A percentile compares a stretch with the other conserved stretches of the same genome.
Conservation (phyloP, 768 basidiomycete genomes). For the Grammothele lineata region DNA sequence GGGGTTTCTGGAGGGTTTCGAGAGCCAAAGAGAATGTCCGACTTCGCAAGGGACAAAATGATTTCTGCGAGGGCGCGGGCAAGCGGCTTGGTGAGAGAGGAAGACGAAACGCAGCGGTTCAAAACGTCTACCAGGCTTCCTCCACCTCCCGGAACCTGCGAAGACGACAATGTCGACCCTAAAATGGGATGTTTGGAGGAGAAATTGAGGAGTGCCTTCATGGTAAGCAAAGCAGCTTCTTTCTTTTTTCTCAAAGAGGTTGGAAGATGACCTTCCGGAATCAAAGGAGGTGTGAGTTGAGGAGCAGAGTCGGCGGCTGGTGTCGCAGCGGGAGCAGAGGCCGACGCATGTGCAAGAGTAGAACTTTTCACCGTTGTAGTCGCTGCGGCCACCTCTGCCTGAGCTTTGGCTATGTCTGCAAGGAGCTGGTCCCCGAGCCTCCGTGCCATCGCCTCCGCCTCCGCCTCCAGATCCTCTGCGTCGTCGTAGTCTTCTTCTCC, state of each 20-base stretch:
- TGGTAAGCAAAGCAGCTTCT: conserved; percentile 59
- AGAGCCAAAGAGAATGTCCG: conserved; percentile 59
- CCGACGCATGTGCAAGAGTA: conserved; percentile 1
- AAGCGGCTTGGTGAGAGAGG: conserved; percentile 46
- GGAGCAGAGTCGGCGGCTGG: too few species aligned
- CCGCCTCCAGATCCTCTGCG: conserved; percentile 57
- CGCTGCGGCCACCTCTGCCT: conserved; percentile 36
- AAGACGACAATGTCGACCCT: conserved; percentile 46
- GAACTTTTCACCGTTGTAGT: conserved; percentile 8
- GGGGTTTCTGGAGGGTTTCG: conserved; percentile 62
- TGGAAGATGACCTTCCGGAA: conserved; percentile 13
- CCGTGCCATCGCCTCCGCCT: conserved; percentile 71
- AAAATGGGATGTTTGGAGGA: conserved; percentile 55
- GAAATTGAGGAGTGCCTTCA: conserved; percentile 56
- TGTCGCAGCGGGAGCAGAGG: too few species aligned
- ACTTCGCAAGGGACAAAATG: conserved; percentile 63
- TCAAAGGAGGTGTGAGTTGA: too few species aligned
- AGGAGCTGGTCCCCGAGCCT: conserved; percentile 72
- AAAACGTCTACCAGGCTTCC: conserved; percentile 55
- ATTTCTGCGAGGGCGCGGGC: conserved; percentile 56
- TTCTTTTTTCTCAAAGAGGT: conserved; percentile 35
- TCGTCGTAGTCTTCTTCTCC: conserved; percentile 51
- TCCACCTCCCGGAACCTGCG: conserved; percentile 44
- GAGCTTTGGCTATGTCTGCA: conserved; percentile 70
- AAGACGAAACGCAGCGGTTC: conserved; percentile 41